Conservation (phyloP, 129 eudicot genomes). For the Lonicera japonica region DNA sequence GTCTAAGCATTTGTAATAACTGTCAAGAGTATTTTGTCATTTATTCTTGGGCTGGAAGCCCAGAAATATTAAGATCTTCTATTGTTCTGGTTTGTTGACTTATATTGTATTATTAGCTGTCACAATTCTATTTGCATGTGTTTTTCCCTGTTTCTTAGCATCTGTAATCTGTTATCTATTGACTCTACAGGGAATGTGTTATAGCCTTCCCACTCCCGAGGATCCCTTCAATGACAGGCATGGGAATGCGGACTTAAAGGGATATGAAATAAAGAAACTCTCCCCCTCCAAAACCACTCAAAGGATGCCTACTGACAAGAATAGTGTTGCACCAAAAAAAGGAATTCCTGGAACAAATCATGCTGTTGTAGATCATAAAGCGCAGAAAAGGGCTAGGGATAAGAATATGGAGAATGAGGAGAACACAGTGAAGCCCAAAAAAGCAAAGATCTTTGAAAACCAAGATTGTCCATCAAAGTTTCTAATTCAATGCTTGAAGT, state of each 20-base stretch:
- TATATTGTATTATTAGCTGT: neutral
- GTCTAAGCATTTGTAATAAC: neutral
- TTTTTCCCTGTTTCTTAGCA: neutral
- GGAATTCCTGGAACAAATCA: too few relatives aligned
- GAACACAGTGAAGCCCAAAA: conserved; percentile 10
- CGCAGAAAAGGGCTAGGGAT: conserved; percentile 18
- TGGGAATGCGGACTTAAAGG: conserved; percentile 25
- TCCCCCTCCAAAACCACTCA: conserved; percentile 20
- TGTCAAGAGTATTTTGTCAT: neutral
- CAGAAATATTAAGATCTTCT: neutral
- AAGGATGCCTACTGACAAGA: too few relatives aligned
- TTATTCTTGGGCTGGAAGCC: neutral
- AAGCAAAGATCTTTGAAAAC: conserved; percentile 8
- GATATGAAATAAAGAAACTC: conserved; percentile 29
- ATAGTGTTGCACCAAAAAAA: conserved; percentile 22
- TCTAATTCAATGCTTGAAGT: conserved; percentile 57
- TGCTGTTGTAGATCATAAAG: conserved; percentile 16
- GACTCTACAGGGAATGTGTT: conserved; percentile 66
- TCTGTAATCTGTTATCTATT: conserved; percentile 1
- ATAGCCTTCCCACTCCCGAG: conserved; percentile 79
- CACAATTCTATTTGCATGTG: neutral
- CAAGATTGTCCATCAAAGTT: conserved; percentile 69
- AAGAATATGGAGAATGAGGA: conserved; percentile 9
- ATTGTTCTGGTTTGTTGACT: neutral
- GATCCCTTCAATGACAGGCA: conserved; percentile 72